A percentile compares a stretch with the other conserved stretches of the same genome.
Evolutionary conservation across 2,329 filamentous ascomycete species (phyloP).

Genomic region (Huntiella savannae): DNA sequence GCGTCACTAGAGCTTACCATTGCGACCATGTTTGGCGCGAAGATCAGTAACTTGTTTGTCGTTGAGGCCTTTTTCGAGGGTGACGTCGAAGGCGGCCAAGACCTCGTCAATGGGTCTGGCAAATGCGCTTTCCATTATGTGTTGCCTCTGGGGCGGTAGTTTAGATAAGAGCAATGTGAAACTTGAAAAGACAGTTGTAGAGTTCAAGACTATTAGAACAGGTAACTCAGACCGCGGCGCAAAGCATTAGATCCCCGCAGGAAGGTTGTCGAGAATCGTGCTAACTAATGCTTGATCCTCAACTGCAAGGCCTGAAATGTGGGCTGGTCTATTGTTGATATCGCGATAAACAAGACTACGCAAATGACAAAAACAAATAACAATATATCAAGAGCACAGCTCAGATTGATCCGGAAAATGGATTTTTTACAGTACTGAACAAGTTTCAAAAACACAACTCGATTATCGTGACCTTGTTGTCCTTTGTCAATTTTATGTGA

Average conservation of each 20-base stretch:
- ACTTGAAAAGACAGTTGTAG: neutral
- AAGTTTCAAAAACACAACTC: too few species aligned
- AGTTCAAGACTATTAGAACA: neutral
- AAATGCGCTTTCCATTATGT: constrained; percentile 44
- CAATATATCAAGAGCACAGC: too few species aligned
- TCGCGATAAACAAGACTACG: neutral
- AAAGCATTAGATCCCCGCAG: too few species aligned
- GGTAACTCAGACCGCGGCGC: too few species aligned
- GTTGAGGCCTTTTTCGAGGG: constrained; percentile 34
- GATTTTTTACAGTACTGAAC: too few species aligned
- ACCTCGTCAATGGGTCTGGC: constrained; percentile 37
- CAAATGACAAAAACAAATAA: too few species aligned
- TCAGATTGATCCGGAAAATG: too few species aligned
- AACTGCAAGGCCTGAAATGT: neutral
- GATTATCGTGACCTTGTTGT: too few species aligned
- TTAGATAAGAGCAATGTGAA: neutral
- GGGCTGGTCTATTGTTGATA: neutral
- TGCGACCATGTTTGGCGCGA: constrained; percentile 42
- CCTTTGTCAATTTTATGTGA: neutral
- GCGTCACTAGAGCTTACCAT: constrained; percentile 27
- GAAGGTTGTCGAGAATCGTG: neutral
- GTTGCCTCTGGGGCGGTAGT: neutral
- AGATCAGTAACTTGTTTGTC: constrained; percentile 37
- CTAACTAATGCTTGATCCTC: neutral
- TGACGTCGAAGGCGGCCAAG: constrained; percentile 37